Evolutionary conservation across 108 stramenopile species (phyloP).

Genomic region (Pseudonitzschia pungens): DNA sequence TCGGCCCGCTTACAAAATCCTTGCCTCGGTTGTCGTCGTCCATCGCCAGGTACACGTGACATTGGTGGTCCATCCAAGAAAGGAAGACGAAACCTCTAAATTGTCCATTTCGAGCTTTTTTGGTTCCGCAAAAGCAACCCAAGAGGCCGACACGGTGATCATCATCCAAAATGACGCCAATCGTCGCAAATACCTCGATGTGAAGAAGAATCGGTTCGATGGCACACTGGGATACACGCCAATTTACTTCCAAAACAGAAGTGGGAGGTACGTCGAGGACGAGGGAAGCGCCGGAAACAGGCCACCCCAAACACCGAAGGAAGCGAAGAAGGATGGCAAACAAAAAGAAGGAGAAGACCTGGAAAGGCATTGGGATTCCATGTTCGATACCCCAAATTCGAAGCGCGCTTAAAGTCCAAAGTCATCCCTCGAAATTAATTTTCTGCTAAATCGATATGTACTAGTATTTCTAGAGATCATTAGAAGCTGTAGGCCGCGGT

Average conservation of each 20-base stretch:
- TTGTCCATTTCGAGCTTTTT: conserved; percentile 87
- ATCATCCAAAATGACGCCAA: conserved; percentile 91
- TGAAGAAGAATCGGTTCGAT: conserved; percentile 97
- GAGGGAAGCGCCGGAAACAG: conserved; percentile 18
- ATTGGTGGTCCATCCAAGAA: conserved; percentile 96
- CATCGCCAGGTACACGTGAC: conserved; percentile 72
- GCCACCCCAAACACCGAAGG: background rate
- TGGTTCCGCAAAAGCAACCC: conserved; percentile 97
- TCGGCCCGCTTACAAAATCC: background rate
- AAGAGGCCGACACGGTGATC: conserved; percentile 98
- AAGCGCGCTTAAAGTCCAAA: too few species aligned
- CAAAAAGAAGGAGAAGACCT: background rate
- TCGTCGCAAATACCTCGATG: conserved; percentile 88
- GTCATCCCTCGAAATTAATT: too few species aligned
- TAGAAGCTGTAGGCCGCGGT: background rate
- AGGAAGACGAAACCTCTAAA: conserved; percentile 85
- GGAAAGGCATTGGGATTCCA: conserved; percentile 8
- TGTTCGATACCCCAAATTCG: background rate
- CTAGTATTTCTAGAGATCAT: background rate
- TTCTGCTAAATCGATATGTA: too few species aligned
- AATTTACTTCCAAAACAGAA: conserved; percentile 77
- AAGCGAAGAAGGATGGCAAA: background rate
- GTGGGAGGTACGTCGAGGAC: conserved; percentile 70
- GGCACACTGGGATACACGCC: conserved; percentile 85
- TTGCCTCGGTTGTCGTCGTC: background rate